phyloP scores from a whole-genome alignment of 2,329 filamentous ascomycete species.

The Aureobasidium sp. region DNA sequence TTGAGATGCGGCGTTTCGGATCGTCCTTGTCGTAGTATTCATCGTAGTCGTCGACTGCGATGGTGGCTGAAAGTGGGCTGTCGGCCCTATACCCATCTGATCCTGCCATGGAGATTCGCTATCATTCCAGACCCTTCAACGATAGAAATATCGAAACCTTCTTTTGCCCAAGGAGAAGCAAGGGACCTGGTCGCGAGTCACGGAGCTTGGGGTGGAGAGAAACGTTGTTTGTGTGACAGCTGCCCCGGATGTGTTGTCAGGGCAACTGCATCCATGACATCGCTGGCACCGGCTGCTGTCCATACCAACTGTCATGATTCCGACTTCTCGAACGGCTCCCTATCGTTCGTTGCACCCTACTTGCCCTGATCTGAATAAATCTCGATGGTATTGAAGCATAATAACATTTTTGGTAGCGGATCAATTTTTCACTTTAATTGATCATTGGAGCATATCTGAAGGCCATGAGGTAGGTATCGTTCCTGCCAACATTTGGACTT shows the following conservation, averaged over 20 bases:
- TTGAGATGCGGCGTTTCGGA: constrained; percentile 19
- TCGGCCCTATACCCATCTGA: background rate
- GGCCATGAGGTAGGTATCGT: background rate
- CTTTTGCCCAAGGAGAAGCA: background rate
- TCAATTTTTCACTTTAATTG: no score
- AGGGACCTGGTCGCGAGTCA: background rate
- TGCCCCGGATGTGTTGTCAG: background rate
- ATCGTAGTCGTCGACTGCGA: background rate
- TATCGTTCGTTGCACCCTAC: background rate
- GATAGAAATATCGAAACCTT: background rate
- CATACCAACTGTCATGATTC: background rate
- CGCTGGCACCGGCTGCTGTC: no score
- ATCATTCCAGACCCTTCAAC: background rate
- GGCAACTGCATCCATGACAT: no score
- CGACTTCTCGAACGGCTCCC: background rate
- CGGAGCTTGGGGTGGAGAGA: constrained; percentile 2
- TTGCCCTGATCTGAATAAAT: no score
- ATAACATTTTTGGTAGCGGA: background rate
- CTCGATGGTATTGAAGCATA: background rate
- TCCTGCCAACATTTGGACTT: background rate
- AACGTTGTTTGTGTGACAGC: background rate
- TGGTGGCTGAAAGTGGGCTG: background rate
- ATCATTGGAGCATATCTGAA: background rate
- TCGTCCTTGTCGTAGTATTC: background rate
- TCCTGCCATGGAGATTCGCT: background rate